These are phyloP conservation scores for Rheum nobile DNA, from an alignment of 148 eudicot genomes.

Conservation along the genomic window DNA sequence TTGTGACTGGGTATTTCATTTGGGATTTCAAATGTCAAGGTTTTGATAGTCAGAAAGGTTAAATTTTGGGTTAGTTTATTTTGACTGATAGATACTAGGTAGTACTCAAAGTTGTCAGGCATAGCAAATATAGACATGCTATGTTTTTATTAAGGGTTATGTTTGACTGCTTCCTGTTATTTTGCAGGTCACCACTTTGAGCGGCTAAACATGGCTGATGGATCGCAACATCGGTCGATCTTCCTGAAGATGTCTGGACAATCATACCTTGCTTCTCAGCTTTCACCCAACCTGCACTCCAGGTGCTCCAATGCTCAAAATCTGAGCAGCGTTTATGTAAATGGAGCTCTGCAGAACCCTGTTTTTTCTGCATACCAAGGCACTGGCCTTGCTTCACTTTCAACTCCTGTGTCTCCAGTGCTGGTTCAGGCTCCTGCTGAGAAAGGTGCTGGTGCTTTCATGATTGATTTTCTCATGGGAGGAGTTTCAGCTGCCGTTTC, in stretches of 20 bases:
- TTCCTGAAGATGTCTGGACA: conserved; percentile 33
- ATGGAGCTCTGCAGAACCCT: conserved; percentile 28
- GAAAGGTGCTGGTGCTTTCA: conserved; percentile 23
- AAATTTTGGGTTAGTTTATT: background rate
- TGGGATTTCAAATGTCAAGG: background rate
- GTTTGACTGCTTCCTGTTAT: background rate
- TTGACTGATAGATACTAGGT: too few species aligned
- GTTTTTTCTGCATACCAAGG: conserved; percentile 11
- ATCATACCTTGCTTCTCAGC: conserved; percentile 26
- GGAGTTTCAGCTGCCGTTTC: conserved; percentile 72
- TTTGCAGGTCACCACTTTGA: conserved; percentile 17
- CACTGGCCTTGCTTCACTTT: conserved; percentile 14
- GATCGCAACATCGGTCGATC: conserved; percentile 28
- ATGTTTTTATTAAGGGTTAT: background rate
- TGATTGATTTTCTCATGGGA: conserved; percentile 64
- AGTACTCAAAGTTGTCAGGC: background rate
- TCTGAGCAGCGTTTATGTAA: conserved; percentile 16
- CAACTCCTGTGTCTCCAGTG: conserved; percentile 27
- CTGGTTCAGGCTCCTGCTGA: conserved; percentile 39
- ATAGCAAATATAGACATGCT: background rate
- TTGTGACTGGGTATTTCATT: too few species aligned
- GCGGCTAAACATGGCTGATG: conserved; percentile 33
- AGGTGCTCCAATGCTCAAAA: conserved; percentile 14
- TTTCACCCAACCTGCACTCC: conserved; percentile 26
- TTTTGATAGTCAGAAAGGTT: too few species aligned